phyloP scores from a whole-genome alignment of 495 filamentous ascomycete genomes.

The Penicillium paxilli region DNA sequence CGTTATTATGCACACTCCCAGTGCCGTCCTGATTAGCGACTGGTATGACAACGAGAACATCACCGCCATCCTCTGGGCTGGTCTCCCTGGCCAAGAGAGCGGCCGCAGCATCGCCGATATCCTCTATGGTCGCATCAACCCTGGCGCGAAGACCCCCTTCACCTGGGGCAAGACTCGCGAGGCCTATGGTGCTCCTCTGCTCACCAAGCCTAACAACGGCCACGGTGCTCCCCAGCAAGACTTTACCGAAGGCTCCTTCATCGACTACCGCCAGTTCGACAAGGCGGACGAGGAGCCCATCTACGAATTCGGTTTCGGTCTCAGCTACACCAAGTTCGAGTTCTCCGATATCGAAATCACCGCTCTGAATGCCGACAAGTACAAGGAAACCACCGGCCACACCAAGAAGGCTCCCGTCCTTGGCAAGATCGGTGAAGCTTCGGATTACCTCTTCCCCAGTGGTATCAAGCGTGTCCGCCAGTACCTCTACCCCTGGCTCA shows the following conservation, averaged over 20 bases:
- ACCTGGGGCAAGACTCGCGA: slow-evolving; percentile 75
- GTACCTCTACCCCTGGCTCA: slow-evolving; percentile 92
- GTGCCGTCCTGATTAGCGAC: slow-evolving; percentile 73
- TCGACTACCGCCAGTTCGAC: slow-evolving; percentile 93
- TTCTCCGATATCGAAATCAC: slow-evolving; percentile 73
- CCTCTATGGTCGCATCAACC: slow-evolving; percentile 87
- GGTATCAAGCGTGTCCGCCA: slow-evolving; percentile 52
- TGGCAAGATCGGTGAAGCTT: slow-evolving; percentile 63
- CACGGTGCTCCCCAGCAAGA: slow-evolving; percentile 70
- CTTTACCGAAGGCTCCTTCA: slow-evolving; percentile 85
- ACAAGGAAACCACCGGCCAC: slow-evolving; percentile 66
- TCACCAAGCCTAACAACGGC: slow-evolving; percentile 75
- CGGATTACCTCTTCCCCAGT: slow-evolving; percentile 75
- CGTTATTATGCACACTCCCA: slow-evolving; percentile 85
- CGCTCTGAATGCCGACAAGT: slow-evolving; percentile 53
- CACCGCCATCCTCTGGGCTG: slow-evolving; percentile 92
- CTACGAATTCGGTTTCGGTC: slow-evolving; percentile 89
- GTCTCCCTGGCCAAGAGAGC: slow-evolving; percentile 87
- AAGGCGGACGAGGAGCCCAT: slow-evolving; percentile 69
- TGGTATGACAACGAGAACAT: slow-evolving; percentile 87
- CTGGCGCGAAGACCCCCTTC: slow-evolving; percentile 82
- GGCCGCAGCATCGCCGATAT: slow-evolving; percentile 90
- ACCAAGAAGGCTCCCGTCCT: slow-evolving; percentile 68
- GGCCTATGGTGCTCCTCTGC: slow-evolving; percentile 73
- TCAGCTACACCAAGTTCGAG: slow-evolving; percentile 84